These are phyloP conservation scores for Daucus carota DNA, from an alignment of 129 eudicot genomes.

Conservation along the genomic window DH1_v3.0 NC_030386.2:16425501-16426000, in stretches of 20 bases:
- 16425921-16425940: too few species aligned
- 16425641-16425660: slow-evolving; percentile 3
- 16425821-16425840: neutral
- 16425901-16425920: too few species aligned
- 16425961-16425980: too few species aligned
- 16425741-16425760: neutral
- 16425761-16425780: neutral
- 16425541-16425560: slow-evolving; percentile 79
- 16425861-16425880: neutral
- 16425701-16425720: neutral
- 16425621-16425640: slow-evolving; percentile 43
- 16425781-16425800: neutral
- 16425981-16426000: too few species aligned
- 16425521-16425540: slow-evolving; percentile 82
- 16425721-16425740: slow-evolving; percentile 1
- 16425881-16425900: too few species aligned
- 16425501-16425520: slow-evolving; percentile 75
- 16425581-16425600: slow-evolving; percentile 70
- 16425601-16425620: slow-evolving; percentile 70
- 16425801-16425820: too few species aligned
- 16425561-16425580: slow-evolving; percentile 70
- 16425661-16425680: too few species aligned
- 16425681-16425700: too few species aligned
- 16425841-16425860: neutral
- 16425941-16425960: too few species aligned